phyloP scores from a whole-genome alignment of 2,329 filamentous ascomycete genomes.

The Colletotrichum viniferum region DNA sequence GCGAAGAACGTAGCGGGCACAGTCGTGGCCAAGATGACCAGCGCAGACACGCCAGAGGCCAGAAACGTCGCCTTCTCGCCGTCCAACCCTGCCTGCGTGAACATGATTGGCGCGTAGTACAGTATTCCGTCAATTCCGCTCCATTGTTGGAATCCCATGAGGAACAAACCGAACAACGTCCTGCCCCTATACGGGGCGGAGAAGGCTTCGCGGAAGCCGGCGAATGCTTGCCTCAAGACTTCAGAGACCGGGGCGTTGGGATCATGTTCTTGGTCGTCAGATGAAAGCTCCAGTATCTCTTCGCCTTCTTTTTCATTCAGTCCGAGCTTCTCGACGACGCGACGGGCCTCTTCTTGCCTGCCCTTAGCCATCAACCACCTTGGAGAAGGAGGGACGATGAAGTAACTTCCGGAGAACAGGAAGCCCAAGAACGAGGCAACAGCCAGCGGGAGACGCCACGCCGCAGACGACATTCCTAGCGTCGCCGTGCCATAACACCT shows the following conservation, averaged over 20 bases:
- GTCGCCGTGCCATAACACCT: constrained; percentile 53
- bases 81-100: constrained; percentile 61
- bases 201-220: constrained; percentile 29
- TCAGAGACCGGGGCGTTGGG: constrained; percentile 32
- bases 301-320: constrained; percentile 48
- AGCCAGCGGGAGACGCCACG: constrained; percentile 61
- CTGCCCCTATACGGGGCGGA: constrained; percentile 41
- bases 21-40: constrained; percentile 59
- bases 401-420: constrained; percentile 28
- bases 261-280: constrained; percentile 25
- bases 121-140: constrained; percentile 66
- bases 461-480: constrained; percentile 46
- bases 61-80: constrained; percentile 58
- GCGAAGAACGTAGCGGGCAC: constrained; percentile 59
- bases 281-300: constrained; percentile 32
- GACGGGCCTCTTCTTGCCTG: constrained; percentile 45
- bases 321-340: constrained; percentile 41
- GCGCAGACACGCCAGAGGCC: constrained; percentile 62
- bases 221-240: constrained; percentile 30
- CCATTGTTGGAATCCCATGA: constrained; percentile 64
- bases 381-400: constrained; percentile 55
- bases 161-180: constrained; percentile 58
- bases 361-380: constrained; percentile 57
- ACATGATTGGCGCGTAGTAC: constrained; percentile 65
- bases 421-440: constrained; percentile 39